Evolutionary conservation across 148 eudicot genomes (phyloP), one percentile per base, ranked within the genome.

Genomic region (Arbutus unedo): DNA sequence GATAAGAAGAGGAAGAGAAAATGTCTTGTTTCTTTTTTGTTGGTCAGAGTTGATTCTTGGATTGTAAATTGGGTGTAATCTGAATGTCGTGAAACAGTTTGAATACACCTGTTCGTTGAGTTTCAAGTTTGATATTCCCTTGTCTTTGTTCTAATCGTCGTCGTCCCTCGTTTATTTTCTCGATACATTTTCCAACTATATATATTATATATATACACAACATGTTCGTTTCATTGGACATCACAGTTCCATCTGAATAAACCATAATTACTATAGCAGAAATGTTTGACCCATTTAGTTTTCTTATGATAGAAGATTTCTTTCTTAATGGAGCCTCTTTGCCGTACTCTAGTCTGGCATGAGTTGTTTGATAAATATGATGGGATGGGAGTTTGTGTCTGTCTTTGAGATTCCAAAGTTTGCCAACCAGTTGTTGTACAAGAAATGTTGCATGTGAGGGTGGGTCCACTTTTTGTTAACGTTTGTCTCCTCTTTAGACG

Each of bases 321-420:
- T 31, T 31, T 31, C 38, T 31, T 31, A 31, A 31, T 31, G 38
- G 38, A 31, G 38, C 38, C 38, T 31, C 38, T 31, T 31, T 31
- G 38, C 38, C 38, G 38, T 31, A 31, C 38, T 31, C 38, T 31
- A 70, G 74, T 44, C 51, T 72, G 76, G 75, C 75, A 18, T 72
- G 75, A 72, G 75, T 72, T 72, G 75, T 72, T 72, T 44, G 76
- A 72, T 72, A n/a, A n/a, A n/a, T 44, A 45, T 44, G 76, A 72
- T 66, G 71, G 71, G 14, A 62, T 31, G 19, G 0, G 48, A 4
- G 21, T 38, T 71, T 43, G 21, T 71, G 45, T 43, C 45, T 71
- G 75, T 71, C 45, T 15, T 15, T 16, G 13, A 72, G 76, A 72
- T 72, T 72, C 76, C 76, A 72, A 7, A 11, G 76, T 72, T 72